Evolutionary conservation across 192 early-diverging fungal species (phyloP).

Genomic region (Coemansia interrupta): DNA sequence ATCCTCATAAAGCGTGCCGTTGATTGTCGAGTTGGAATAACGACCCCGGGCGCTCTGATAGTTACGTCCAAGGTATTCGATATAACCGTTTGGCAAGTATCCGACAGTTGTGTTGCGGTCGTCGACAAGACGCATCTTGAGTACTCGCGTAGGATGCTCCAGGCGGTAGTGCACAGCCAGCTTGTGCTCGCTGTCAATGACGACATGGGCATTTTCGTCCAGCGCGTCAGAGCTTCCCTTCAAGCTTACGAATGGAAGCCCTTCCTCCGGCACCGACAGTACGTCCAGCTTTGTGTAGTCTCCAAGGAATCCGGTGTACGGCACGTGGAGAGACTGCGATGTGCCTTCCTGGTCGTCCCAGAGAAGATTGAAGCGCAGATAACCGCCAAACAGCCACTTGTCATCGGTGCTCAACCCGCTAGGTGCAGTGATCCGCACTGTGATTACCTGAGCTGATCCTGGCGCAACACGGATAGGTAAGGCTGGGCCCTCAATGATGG

Average conservation of each 20-base stretch:
- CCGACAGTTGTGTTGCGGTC: slow-evolving; percentile 36
- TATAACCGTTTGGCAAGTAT: slow-evolving; percentile 42
- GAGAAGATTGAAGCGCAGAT: slow-evolving; percentile 44
- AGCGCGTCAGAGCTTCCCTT: slow-evolving; percentile 36
- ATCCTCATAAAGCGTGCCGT: slow-evolving; percentile 48
- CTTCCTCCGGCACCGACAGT: slow-evolving; percentile 37
- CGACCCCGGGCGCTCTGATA: slow-evolving; percentile 40
- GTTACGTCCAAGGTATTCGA: slow-evolving; percentile 51
- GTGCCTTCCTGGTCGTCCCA: slow-evolving; percentile 49
- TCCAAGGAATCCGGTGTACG: slow-evolving; percentile 48
- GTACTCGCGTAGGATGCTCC: slow-evolving; percentile 41
- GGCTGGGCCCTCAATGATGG: slow-evolving; percentile 23
- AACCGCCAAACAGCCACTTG: slow-evolving; percentile 48
- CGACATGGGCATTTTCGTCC: slow-evolving; percentile 21
- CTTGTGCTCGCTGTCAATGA: slow-evolving; percentile 33
- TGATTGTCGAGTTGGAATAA: slow-evolving; percentile 48
- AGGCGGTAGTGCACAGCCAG: slow-evolving; percentile 48
- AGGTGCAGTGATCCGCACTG: slow-evolving; percentile 37
- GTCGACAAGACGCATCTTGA: slow-evolving; percentile 50
- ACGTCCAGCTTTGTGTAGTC: slow-evolving; percentile 45
- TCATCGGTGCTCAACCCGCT: slow-evolving; percentile 27
- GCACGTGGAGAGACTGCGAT: slow-evolving; percentile 38
- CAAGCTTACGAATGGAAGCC: slow-evolving; percentile 39
- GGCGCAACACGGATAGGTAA: slow-evolving; percentile 42
- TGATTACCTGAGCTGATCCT: slow-evolving; percentile 17